Evolutionary conservation across 208 protist species (phyloP), one percentile per base, ranked within the genome.

Genomic region (Wallacemonas sp.): DNA sequence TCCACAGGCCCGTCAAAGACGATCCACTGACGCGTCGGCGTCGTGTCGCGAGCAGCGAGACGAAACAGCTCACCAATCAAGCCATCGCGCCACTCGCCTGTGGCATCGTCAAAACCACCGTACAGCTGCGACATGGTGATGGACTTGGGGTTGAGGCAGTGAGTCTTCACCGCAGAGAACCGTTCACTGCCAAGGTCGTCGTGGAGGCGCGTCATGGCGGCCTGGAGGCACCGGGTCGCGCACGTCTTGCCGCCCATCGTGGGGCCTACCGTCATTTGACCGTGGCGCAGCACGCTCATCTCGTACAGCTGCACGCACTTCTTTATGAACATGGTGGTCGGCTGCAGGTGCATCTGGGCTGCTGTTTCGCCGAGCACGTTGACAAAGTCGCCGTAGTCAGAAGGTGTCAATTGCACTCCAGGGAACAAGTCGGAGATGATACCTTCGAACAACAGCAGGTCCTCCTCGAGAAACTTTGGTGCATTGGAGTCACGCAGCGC

Each of bases 361-460:
- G 88, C 77, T 49, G 90, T 80, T 39, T 86, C 83, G 3, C 82
- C 44, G 26, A 99, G 79, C 6, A 87, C 70, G 1, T 66, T 47
- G 22, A 97, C 54, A 53, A 99, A 90, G 27, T 77, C 75, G 1
- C 94, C 96, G 80, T 99, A 99, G 79, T 98, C 93, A 1, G 85
- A 65, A 31, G 82, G 77, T 6, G 87, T 82, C 39, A 98, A 71
- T 67, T 95, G 54, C 6, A 98, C 88, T 14, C 95, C 95, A 15
- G 98, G 98, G 82, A 99, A 99, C 17, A 99, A 79, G 79, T 99
- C 97, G 22, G 87, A 97, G 38, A 99, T 97, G 72, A 99, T 99
- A 61, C 97, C 97, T 58, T 88, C 90, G 71, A 98, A 98, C 33
- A 98, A 84, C 24, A 97, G 62, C 19, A 97, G 70, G 64, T 97